Percentiles rank a stretch among this genome's conserved stretches.
Evolutionary conservation across 2,329 filamentous ascomycete genomes (phyloP).

Genomic region (Lachnellula subtilissima): DNA sequence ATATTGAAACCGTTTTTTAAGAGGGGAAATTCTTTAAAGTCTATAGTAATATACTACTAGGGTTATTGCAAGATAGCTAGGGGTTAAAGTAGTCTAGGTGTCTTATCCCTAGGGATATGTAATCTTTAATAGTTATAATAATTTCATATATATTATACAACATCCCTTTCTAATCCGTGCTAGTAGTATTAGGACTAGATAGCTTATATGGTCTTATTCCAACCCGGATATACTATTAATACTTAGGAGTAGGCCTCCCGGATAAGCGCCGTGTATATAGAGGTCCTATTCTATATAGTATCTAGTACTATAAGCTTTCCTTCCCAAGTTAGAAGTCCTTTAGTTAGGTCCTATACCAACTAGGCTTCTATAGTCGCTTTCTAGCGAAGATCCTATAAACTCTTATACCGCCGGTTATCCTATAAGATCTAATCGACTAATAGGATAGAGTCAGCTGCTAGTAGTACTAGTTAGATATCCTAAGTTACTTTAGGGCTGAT

Average conservation of each 20-base stretch:
- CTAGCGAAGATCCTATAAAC: not conserved
- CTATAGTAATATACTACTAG: not conserved
- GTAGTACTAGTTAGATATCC: not conserved
- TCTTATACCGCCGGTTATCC: not conserved
- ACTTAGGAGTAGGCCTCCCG: not conserved
- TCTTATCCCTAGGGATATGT: not conserved
- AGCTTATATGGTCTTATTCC: too few species aligned
- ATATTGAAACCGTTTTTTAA: not conserved
- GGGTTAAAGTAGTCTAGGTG: not conserved
- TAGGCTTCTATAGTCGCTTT: not conserved
- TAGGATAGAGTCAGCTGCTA: not conserved
- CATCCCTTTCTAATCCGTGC: not conserved
- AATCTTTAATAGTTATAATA: not conserved
- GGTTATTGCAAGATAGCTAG: not conserved
- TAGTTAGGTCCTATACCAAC: not conserved
- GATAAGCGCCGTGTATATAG: not conserved
- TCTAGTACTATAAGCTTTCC: not conserved
- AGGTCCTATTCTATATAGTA: not conserved
- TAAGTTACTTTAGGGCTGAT: not conserved
- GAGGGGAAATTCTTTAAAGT: not conserved
- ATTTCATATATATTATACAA: not conserved
- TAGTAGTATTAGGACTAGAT: too few species aligned
- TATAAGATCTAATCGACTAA: not conserved
- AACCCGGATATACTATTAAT: not conserved
- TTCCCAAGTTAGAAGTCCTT: not conserved